Percentiles rank a stretch among this genome's conserved stretches.
phyloP scores from a whole-genome alignment of 805 yeast species.

The Maudiozyma saulgeensis region DNA sequence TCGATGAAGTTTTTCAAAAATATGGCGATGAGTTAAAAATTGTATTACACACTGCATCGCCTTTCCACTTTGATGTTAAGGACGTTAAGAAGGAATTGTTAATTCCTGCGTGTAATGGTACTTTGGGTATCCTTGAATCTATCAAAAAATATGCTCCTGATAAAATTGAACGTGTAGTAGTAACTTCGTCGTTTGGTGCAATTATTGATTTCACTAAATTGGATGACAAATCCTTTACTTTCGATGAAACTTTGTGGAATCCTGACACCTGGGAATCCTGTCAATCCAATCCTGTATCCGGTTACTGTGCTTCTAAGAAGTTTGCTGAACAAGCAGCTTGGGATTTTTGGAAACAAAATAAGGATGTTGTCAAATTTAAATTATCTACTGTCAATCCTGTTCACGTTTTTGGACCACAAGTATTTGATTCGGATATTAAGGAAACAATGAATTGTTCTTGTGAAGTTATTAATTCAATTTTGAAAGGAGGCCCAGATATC shows the following conservation, averaged over 20 bases:
- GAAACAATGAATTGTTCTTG: constrained; percentile 31
- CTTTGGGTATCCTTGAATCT: constrained; percentile 41
- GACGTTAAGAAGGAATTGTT: constrained; percentile 40
- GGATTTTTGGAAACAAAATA: constrained; percentile 34
- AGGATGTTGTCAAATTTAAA: constrained; percentile 32
- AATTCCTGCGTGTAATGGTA: constrained; percentile 48
- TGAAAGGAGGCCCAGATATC: constrained; percentile 23
- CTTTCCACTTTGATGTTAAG: constrained; percentile 39
- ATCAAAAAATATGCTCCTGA: constrained; percentile 33
- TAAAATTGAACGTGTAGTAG: constrained; percentile 38
- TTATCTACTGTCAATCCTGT: constrained; percentile 36
- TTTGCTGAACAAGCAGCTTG: constrained; percentile 50
- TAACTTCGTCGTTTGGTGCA: constrained; percentile 47
- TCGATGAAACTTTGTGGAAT: constrained; percentile 44
- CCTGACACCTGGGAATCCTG: constrained; percentile 33
- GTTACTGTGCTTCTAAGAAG: constrained; percentile 38
- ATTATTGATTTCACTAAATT: constrained; percentile 31
- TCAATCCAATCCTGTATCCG: constrained; percentile 12
- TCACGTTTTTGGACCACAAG: constrained; percentile 43
- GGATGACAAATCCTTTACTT: constrained; percentile 26
- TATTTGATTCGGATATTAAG: constrained; percentile 31
- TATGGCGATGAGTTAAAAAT: constrained; percentile 41
- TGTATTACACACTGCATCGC: constrained; percentile 54
- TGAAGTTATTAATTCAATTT: constrained; percentile 22
- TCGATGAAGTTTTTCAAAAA: constrained; percentile 34